Conservation (phyloP, 2,329 filamentous ascomycete species). For the Aspergillus caelatus region DNA sequence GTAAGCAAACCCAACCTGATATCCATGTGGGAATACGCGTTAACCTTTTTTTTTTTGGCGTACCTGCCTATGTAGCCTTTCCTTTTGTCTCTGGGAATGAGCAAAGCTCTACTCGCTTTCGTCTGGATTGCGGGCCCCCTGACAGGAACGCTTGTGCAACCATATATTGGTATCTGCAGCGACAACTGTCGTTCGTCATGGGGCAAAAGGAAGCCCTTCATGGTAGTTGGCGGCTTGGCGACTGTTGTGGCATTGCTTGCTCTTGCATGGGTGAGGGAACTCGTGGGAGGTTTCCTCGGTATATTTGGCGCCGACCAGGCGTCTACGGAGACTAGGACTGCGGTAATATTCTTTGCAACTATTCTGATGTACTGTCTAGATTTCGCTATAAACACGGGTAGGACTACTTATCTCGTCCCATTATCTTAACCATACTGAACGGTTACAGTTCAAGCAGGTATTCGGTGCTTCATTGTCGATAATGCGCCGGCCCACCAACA, state of each 20-base stretch:
- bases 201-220: constrained; percentile 82
- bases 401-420: constrained; percentile 21
- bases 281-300: constrained; percentile 67
- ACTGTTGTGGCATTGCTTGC: constrained; percentile 70
- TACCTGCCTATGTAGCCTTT: constrained; percentile 56
- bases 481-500: constrained; percentile 91
- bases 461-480: constrained; percentile 91
- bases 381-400: constrained; percentile 90
- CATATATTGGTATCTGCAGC: constrained; percentile 79
- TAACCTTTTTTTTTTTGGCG: background rate
- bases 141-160: constrained; percentile 77
- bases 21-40: background rate
- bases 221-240: constrained; percentile 69
- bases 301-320: constrained; percentile 72
- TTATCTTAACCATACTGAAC: constrained; percentile 6
- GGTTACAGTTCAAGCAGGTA: constrained; percentile 75
- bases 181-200: constrained; percentile 74
- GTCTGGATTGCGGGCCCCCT: constrained; percentile 85
- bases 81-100: constrained; percentile 76
- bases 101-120: constrained; percentile 78
- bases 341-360: constrained; percentile 77
- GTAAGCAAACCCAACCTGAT: constrained; percentile 40
- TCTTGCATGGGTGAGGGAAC: constrained; percentile 74
- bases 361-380: constrained; percentile 87
- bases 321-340: constrained; percentile 64